Conservation (phyloP, 1,284 basidiomycete species). For the Laetiporus sulphureus region DNA sequence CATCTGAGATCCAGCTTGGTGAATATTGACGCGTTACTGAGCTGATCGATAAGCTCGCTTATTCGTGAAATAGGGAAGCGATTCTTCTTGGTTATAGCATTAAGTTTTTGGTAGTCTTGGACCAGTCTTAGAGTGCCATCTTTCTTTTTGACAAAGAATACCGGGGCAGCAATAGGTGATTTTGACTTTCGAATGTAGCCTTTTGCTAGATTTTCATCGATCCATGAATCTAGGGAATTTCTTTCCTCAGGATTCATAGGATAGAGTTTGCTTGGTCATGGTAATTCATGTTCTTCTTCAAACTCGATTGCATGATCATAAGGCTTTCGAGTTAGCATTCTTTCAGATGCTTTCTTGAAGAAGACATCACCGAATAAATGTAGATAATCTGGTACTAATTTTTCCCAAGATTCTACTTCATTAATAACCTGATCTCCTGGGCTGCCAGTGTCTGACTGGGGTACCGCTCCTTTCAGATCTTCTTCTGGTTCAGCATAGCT, state of each 20-base stretch:
- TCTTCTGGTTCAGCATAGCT: too few species aligned
- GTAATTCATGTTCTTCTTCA: not conserved
- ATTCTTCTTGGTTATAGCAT: slow-evolving; percentile 7
- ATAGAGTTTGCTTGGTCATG: slow-evolving; percentile 4
- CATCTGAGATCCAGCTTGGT: slow-evolving; percentile 8
- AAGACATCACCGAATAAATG: too few species aligned
- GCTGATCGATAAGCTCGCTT: slow-evolving; percentile 1
- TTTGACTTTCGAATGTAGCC: too few species aligned
- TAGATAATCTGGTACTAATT: too few species aligned
- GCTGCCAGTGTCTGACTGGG: too few species aligned
- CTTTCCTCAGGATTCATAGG: slow-evolving; percentile 1
- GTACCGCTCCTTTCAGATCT: too few species aligned
- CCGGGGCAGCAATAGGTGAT: too few species aligned
- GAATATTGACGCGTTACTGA: slow-evolving; percentile 4
- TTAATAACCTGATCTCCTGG: too few species aligned
- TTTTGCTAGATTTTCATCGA: slow-evolving; percentile 1
- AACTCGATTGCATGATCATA: slow-evolving; percentile 8
- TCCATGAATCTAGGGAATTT: not conserved
- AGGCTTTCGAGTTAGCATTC: too few species aligned
- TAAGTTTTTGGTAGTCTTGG: slow-evolving; percentile 13
- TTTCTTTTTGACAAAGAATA: slow-evolving; percentile 9
- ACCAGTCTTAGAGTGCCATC: not conserved
- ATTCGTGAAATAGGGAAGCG: slow-evolving; percentile 7
- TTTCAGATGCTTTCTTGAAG: too few species aligned
- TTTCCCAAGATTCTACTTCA: too few species aligned